These are phyloP conservation scores for Didymella glomerata DNA, from an alignment of 2,329 filamentous ascomycete genomes.

Conservation along the genomic window DNA sequence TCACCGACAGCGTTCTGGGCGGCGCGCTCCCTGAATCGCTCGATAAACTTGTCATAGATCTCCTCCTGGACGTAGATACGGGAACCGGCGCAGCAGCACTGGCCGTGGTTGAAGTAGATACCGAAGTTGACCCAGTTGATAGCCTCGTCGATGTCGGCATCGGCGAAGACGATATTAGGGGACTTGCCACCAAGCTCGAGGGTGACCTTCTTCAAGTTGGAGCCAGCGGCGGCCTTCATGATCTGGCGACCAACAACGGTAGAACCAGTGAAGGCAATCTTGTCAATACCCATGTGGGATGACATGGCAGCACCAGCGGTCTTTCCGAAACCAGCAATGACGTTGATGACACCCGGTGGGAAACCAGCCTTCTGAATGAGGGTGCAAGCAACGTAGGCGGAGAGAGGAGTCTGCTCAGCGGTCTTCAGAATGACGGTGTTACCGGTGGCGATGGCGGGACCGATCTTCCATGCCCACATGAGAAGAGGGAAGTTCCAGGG, in stretches of 20 bases:
- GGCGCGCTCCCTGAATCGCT: constrained; percentile 80
- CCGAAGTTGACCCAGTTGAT: constrained; percentile 78
- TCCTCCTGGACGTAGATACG: constrained; percentile 86
- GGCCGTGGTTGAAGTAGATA: constrained; percentile 68
- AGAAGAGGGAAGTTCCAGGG: constrained; percentile 88
- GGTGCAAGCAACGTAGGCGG: constrained; percentile 69
- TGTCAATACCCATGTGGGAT: constrained; percentile 81
- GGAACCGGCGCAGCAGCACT: constrained; percentile 77
- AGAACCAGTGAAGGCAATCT: constrained; percentile 83
- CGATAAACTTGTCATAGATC: constrained; percentile 88
- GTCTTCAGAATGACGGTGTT: constrained; percentile 79
- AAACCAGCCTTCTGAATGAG: constrained; percentile 80
- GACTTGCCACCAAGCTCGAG: constrained; percentile 83
- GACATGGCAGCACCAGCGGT: constrained; percentile 78
- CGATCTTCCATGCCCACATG: constrained; percentile 86
- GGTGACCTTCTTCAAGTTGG: constrained; percentile 84
- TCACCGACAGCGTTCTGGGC: constrained; percentile 80
- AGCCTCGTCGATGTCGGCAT: constrained; percentile 78
- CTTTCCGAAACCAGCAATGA: constrained; percentile 80
- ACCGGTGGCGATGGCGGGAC: constrained; percentile 74
- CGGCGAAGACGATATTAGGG: constrained; percentile 81
- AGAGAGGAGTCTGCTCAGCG: constrained; percentile 78
- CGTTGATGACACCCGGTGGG: constrained; percentile 79
- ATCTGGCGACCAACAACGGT: constrained; percentile 76
- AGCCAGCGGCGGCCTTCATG: constrained; percentile 80